These are phyloP conservation scores for Lenwebbia sp. DNA, from an alignment of 345 rosid genomes.

Conservation along the genomic window DNA sequence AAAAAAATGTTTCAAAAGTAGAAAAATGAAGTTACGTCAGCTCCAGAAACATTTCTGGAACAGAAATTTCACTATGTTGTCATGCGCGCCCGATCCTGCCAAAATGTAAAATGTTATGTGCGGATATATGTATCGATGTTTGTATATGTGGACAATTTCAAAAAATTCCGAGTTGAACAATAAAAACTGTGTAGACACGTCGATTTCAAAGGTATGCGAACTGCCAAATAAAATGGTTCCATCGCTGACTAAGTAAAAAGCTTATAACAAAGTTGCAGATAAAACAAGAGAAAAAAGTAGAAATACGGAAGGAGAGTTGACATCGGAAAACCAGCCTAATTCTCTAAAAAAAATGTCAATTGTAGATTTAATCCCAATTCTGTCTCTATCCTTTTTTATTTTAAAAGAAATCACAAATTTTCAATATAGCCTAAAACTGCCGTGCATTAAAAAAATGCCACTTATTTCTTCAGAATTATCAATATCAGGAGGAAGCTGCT, in stretches of 20 bases:
- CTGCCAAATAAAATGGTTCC: not conserved
- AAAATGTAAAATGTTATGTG: not conserved
- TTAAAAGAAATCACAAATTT: not conserved
- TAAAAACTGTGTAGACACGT: not conserved
- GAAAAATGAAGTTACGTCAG: too few species aligned
- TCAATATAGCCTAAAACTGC: not conserved
- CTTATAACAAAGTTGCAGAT: not conserved
- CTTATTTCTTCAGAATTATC: not conserved
- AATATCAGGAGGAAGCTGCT: not conserved
- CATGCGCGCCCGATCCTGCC: too few species aligned
- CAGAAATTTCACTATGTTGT: too few species aligned
- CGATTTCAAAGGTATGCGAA: not conserved
- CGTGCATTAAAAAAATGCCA: not conserved
- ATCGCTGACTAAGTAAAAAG: not conserved
- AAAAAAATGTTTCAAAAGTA: too few species aligned
- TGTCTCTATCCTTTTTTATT: not conserved
- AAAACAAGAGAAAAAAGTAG: not conserved
- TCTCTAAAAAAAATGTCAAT: not conserved
- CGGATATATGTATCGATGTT: not conserved
- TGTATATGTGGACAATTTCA: not conserved
- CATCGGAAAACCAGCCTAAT: not conserved
- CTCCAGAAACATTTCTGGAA: too few species aligned
- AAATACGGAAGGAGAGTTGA: not conserved
- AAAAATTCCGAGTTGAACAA: not conserved
- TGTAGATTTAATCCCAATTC: not conserved